Evolutionary conservation across 345 rosid genomes (phyloP).

Genomic region (Clausena lansium): DNA sequence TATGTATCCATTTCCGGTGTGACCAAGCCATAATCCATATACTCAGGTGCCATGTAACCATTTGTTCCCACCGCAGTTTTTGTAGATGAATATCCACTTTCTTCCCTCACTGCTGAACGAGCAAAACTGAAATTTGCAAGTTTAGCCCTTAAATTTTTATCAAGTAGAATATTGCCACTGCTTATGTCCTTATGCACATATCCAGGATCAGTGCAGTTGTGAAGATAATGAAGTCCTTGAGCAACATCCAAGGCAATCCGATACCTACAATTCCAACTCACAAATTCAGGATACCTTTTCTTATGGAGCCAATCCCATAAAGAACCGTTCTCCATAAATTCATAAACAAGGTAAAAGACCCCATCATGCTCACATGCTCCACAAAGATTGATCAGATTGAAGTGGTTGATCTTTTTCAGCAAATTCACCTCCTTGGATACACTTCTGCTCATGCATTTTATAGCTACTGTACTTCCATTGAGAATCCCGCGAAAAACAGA

Average conservation of each 20-base stretch:
- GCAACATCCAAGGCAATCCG: constrained; percentile 51
- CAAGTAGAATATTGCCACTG: constrained; percentile 38
- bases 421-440: constrained; percentile 40
- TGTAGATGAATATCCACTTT: constrained; percentile 16
- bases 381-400: constrained; percentile 38
- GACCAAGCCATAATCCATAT: constrained; percentile 34
- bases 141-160: constrained; percentile 37
- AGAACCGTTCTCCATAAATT: constrained; percentile 38
- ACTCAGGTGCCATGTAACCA: constrained; percentile 50
- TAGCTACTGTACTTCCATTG: constrained; percentile 25
- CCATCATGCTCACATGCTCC: constrained; percentile 35
- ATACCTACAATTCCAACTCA: constrained; percentile 32
- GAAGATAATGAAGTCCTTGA: constrained; percentile 45
- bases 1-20: constrained; percentile 40
- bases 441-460: constrained; percentile 34
- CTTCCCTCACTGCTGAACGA: constrained; percentile 29
- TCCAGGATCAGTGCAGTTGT: constrained; percentile 40
- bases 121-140: constrained; percentile 42
- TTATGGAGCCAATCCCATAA: constrained; percentile 36
- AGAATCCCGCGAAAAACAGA: constrained; percentile 30
- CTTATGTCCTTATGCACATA: constrained; percentile 44
- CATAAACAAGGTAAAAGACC: constrained; percentile 39
- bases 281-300: constrained; percentile 5
- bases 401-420: constrained; percentile 39
- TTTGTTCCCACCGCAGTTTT: constrained; percentile 27